Conservation (phyloP, 352 stramenopile genomes). For the Pythium aristosporum region DNA sequence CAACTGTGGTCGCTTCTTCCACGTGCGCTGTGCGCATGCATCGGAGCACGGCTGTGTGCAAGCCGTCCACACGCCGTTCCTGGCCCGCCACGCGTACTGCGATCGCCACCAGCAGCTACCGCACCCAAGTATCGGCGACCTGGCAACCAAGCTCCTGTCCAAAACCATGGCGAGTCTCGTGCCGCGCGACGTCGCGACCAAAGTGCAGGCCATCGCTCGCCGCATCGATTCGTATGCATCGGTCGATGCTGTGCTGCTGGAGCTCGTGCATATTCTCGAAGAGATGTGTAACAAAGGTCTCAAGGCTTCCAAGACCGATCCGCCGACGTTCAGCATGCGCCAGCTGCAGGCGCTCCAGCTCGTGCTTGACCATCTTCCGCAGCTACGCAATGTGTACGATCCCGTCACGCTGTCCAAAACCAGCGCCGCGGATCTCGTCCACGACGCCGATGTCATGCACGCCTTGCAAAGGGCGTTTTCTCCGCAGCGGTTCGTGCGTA, state of each 20-base stretch:
- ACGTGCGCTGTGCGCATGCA: constrained; percentile 47
- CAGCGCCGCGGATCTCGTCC: constrained; percentile 32
- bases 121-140: constrained; percentile 22
- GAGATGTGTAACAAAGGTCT: constrained; percentile 55
- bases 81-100: constrained; percentile 65
- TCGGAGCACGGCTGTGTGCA: constrained; percentile 5
- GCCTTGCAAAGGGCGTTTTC: constrained; percentile 58
- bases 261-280: constrained; percentile 45
- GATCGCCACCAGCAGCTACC: constrained; percentile 54
- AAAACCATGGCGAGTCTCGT: constrained; percentile 41
- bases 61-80: constrained; percentile 21
- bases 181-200: constrained; percentile 45
- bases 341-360: constrained; percentile 70
- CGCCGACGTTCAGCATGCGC: constrained; percentile 54
- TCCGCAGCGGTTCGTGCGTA: constrained; percentile 47
- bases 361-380: constrained; percentile 62
- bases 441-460: constrained; percentile 48
- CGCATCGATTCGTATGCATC: constrained; percentile 40
- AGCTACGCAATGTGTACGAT: constrained; percentile 61
- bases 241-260: constrained; percentile 39
- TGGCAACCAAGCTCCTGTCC: constrained; percentile 56
- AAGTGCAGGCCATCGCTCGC: constrained; percentile 45
- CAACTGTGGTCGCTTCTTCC: constrained; percentile 59
- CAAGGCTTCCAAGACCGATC: constrained; percentile 43
- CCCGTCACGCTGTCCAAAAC: constrained; percentile 21